Evolutionary conservation across 2,329 filamentous ascomycete genomes (phyloP), one percentile per base, ranked within the genome.

Genomic region (Diaporthe eres): DNA sequence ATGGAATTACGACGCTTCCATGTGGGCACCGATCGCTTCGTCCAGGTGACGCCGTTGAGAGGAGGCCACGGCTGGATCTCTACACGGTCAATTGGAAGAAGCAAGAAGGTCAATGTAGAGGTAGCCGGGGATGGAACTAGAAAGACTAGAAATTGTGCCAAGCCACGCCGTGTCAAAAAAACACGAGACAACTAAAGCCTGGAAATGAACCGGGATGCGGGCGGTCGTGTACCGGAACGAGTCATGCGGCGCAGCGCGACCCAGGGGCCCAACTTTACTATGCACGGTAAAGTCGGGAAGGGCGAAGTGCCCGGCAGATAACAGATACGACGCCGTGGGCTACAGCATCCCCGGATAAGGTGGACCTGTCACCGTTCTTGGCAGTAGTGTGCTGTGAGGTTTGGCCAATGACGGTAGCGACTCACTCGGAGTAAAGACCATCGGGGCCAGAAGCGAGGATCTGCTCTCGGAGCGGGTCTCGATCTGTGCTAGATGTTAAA

Each of bases 111-210:
- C 22, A 37, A 39, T 25, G 44, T 19, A 53, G 44, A 53, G 31
- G 63, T 37, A n/a, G 63, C 63, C 63, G 63, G 63, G 44, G 12
- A 53, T 49, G 63, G 60, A 19, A 68, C 31, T 51, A 68, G 63
- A 68, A 51, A 25, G 47, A 51, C 63, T 53, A 68, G 63, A 68
- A 51, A 68, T 68, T 53, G 44, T 25, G 63, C 63, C 63, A 39
- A 53, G 63, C 63, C 63, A 68, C 63, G 63, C 63, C 44, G 22
- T 68, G 63, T 51, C 63, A 37, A 68, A 53, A 68, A 68, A 68
- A 68, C 63, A 68, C 63, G 63, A 68, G 47, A 68, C 63, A 53
- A 8, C 44, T 37, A 68, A 53, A 37, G 63, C 63, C 44, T 68
- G 63, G 63, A 53, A 68, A 68, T 68, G 63, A 53, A 39, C 63